Base-by-base conservation (phyloP, 768 basidiomycete species). In the Pleurotus cornucopiae region DNA sequence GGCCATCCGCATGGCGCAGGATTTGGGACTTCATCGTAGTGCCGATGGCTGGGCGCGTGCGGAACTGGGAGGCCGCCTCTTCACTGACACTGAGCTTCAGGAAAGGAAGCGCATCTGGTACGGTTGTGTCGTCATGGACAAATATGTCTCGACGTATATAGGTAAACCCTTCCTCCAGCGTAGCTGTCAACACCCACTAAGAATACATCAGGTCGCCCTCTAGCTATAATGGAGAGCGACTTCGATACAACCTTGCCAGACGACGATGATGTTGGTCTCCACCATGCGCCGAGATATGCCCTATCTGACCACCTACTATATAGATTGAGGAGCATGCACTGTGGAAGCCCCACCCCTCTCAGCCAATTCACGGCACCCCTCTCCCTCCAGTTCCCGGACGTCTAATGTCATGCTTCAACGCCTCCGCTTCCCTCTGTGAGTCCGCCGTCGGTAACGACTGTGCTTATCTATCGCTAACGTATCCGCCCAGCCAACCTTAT, bases 1-100 rank as follows among this genome's bases (percentile, higher is more conserved):
- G 87, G 91, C 88, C 0, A 85, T 94, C 38, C 80, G 93, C n/a
- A 93, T 94, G 91, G 91, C 91, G 13, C 91, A 91, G 69, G 91
- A 93, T 68, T 68, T 93, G 54, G 91, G 91, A 6, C 82, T 93
- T 80, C 91, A 93, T 64, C 80, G 89, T 37, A 80, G 78, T 60
- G 88, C 91, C 26, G 90, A 92, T 64, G 83, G 84, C 25, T 93
- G 91, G 90, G 79, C 80, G 16, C 71, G 84, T 23, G 80, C 67
- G 55, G 81, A 75, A 13, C 75, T 83, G 54, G 84, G 84, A 0
- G 73, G 76, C 44, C 60, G 72, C 43, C 62, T 91, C 43, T 91
- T 91, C 64, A 76, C 74, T 1, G 70, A 72, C 53, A 73, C 75
- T 66, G 86, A 89, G 69, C 71, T 89, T 57, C 82, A 86, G 61